phyloP scores from a whole-genome alignment of 306 rosid species.

The Casuarina cunninghamiana region DNA sequence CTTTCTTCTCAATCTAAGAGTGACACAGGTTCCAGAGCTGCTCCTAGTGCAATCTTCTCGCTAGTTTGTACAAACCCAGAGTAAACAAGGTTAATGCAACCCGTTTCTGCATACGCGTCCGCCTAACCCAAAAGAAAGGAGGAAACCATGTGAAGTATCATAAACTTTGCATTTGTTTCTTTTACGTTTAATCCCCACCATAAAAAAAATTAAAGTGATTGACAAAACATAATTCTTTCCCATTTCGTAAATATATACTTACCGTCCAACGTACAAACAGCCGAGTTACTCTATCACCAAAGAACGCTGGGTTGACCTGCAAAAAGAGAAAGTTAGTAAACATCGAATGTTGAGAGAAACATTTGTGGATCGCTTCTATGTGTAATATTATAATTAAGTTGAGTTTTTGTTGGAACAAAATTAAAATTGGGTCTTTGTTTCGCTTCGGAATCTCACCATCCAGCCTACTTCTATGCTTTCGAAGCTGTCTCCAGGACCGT shows the following conservation, averaged over 20 bases:
- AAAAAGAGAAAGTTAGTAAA: not conserved
- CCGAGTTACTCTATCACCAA: constrained; percentile 47
- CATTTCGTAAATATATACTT: constrained; percentile 21
- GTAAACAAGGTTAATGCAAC: constrained; percentile 71
- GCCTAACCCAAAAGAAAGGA: constrained; percentile 24
- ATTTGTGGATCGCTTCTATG: no score
- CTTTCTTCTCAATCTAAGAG: no score
- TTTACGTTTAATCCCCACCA: no score
- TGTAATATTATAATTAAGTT: no score
- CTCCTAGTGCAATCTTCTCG: constrained; percentile 43
- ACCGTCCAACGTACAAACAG: constrained; percentile 61
- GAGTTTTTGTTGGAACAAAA: no score
- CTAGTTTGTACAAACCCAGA: constrained; percentile 61
- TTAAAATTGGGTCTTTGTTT: not conserved
- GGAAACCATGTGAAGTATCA: not conserved
- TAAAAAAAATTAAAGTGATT: no score
- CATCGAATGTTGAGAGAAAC: no score
- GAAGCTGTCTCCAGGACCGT: constrained; percentile 29
- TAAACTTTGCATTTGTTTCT: not conserved
- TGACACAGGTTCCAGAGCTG: constrained; percentile 38
- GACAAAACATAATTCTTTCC: not conserved
- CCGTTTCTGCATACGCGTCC: constrained; percentile 55
- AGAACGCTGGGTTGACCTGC: constrained; percentile 63
- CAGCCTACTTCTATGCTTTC: constrained; percentile 74
- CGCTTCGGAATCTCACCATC: constrained; percentile 34